Base-by-base conservation (phyloP, 1,284 basidiomycete species). In the Ceratobasidium theobromae region DNA sequence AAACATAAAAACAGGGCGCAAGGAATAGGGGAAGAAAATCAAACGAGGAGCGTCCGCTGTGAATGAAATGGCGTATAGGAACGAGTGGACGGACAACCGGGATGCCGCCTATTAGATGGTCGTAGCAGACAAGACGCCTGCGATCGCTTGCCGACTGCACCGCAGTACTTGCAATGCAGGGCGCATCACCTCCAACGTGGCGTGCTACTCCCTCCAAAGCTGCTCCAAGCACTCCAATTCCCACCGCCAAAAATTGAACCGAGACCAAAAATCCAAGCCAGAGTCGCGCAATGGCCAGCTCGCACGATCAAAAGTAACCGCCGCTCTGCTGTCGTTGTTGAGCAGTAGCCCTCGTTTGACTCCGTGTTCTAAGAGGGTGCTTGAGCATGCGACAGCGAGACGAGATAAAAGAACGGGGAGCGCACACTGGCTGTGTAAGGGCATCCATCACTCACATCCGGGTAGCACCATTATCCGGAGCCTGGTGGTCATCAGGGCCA, bases 341-440 rank as follows among this genome's bases (percentile, higher is more conserved):
- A 11, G 27, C 27, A 18, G 54, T 51, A 38, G 66, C 40, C 43
- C 69, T 67, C 43, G 69, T 70, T 43, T 68, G 68, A 45, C 69
- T 70, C 48, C 67, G 27, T 28, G 69, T 68, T 53, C 69, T 68
- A 58, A n/a, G 30, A 51, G 33, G 48, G n/a, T 2, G 33, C 40
- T n/a, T 54, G 9, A 68, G 45, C 18, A 68, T 52, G 28, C 52
- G 46, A 27, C 21, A 27, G 30, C 9, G 18, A n/a, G 49, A 53
- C 21, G 23, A 45, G 43, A 65, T 4, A 35, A 38, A 40, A 49
- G 9, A 54, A 53, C 33, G 55, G 67, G 49, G 49, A 30, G 67
- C 48, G 45, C 62, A 65, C 60, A 69, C 67, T 62, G 52, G 65
- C 68, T 65, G 53, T 66, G 69, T 58, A 65, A 52, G 40, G 41